These are phyloP conservation scores for Sphagnum tenellum DNA, from an alignment of 225 moss, liverwort and hornwort genomes.

Conservation along the genomic window DNA sequence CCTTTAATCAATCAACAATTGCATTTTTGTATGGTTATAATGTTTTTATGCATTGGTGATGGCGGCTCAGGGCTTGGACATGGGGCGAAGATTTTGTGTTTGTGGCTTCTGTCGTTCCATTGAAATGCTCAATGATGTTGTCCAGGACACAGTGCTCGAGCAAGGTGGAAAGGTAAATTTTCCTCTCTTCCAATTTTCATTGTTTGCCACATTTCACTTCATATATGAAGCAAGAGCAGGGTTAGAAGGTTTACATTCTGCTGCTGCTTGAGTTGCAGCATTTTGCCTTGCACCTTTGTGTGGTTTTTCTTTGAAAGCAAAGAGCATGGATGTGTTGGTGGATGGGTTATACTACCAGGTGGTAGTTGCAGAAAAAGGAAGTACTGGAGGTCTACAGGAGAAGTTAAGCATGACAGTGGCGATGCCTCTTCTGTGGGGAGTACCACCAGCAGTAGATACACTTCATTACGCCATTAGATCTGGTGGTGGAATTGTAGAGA, in stretches of 20 bases:
- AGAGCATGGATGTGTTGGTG: not conserved
- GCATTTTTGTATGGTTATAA: too few relatives aligned
- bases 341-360: conserved; percentile 34
- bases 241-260: not conserved
- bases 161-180: conserved; percentile 79
- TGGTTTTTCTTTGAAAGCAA: not conserved
- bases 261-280: not conserved
- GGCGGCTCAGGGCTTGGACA: conserved; percentile 77
- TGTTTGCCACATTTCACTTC: too few relatives aligned
- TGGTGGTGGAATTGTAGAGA: conserved; percentile 97
- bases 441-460: conserved; percentile 86
- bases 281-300: not conserved
- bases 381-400: conserved; percentile 72
- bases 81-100: conserved; percentile 85
- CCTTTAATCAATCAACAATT: too few relatives aligned
- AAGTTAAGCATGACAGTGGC: conserved; percentile 91
- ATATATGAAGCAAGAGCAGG: not conserved
- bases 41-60: not conserved
- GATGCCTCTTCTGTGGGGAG: conserved; percentile 96
- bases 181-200: too few relatives aligned
- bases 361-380: conserved; percentile 75
- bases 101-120: conserved; percentile 95
- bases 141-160: conserved; percentile 84
- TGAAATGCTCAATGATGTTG: conserved; percentile 97
- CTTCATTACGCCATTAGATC: conserved; percentile 89